A percentile compares a stretch with the other conserved stretches of the same genome.
These are phyloP conservation scores for Solanum hybrid DNA, from an alignment of 305 asterid genomes.

Conservation along the genomic window DNA sequence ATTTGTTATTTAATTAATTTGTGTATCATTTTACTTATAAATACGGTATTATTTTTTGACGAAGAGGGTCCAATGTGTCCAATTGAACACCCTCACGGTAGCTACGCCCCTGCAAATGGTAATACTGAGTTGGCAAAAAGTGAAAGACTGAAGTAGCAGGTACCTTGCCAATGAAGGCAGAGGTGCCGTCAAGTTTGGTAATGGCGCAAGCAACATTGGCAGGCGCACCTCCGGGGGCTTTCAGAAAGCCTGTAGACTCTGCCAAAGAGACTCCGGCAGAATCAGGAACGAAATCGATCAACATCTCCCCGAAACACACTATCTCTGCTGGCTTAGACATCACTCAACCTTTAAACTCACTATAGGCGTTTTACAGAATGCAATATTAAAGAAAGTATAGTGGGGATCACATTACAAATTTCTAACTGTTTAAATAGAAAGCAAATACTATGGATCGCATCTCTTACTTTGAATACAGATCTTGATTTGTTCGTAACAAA, in stretches of 20 bases:
- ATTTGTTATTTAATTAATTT: too few relatives aligned
- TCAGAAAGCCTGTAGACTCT: conserved; percentile 27
- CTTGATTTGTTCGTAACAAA: not conserved
- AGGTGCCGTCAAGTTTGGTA: conserved; percentile 23
- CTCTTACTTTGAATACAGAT: not conserved
- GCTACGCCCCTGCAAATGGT: not conserved
- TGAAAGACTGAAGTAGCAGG: not conserved
- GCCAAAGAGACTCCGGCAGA: conserved; percentile 28
- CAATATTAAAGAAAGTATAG: not conserved
- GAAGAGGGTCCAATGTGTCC: not conserved
- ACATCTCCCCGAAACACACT: conserved; percentile 32
- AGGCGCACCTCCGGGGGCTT: conserved; percentile 41
- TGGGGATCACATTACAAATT: not conserved
- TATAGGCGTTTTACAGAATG: not conserved
- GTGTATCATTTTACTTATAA: not conserved
- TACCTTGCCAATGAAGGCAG: conserved; percentile 35
- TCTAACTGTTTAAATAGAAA: not conserved
- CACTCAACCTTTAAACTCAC: not conserved
- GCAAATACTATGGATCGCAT: not conserved
- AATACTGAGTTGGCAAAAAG: not conserved
- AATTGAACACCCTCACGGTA: not conserved
- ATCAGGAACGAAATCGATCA: conserved; percentile 34
- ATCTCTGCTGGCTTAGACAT: conserved; percentile 15
- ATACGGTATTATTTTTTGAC: too few relatives aligned
- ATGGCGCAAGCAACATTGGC: conserved; percentile 40